These are phyloP conservation scores for Arthonia radiata DNA, from an alignment of 495 filamentous ascomycete genomes.

Conservation along the genomic window DNA sequence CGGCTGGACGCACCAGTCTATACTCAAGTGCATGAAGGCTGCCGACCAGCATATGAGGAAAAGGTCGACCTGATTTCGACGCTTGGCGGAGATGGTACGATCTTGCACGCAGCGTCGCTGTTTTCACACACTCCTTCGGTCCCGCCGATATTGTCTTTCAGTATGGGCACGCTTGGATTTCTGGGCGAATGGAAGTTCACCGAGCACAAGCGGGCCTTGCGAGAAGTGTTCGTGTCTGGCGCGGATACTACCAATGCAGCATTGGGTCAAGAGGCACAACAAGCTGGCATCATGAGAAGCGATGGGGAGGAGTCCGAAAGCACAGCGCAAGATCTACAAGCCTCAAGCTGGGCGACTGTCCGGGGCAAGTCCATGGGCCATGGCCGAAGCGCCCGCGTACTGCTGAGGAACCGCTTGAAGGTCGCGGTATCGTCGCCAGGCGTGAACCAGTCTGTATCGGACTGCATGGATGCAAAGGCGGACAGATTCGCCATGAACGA, in stretches of 20 bases:
- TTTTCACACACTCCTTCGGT: slow-evolving; percentile 64
- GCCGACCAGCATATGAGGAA: slow-evolving; percentile 14
- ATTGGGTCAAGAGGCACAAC: slow-evolving; percentile 1
- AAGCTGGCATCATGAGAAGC: slow-evolving; percentile 2
- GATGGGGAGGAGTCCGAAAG: background rate
- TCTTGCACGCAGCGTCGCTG: slow-evolving; percentile 70
- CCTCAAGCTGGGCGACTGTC: slow-evolving; percentile 38
- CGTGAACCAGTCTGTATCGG: slow-evolving; percentile 19
- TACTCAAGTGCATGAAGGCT: slow-evolving; percentile 9
- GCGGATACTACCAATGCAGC: slow-evolving; percentile 22
- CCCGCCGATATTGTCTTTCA: slow-evolving; percentile 82
- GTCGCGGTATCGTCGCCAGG: slow-evolving; percentile 44
- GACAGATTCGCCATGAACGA: slow-evolving; percentile 86
- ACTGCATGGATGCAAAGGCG: slow-evolving; percentile 9
- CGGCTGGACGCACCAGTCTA: slow-evolving; percentile 58
- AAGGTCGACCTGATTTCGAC: slow-evolving; percentile 77
- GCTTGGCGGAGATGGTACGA: slow-evolving; percentile 86
- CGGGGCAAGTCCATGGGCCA: slow-evolving; percentile 64
- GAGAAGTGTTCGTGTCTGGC: slow-evolving; percentile 84
- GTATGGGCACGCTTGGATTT: slow-evolving; percentile 90
- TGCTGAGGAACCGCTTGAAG: slow-evolving; percentile 65
- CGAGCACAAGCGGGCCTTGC: slow-evolving; percentile 72
- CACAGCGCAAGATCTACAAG: slow-evolving; percentile 5
- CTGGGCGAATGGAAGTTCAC: slow-evolving; percentile 88
- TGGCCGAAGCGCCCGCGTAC: slow-evolving; percentile 43